Evolutionary conservation across 2,329 filamentous ascomycete genomes (phyloP).

Genomic region (Hymenoscyphus repandus): DNA sequence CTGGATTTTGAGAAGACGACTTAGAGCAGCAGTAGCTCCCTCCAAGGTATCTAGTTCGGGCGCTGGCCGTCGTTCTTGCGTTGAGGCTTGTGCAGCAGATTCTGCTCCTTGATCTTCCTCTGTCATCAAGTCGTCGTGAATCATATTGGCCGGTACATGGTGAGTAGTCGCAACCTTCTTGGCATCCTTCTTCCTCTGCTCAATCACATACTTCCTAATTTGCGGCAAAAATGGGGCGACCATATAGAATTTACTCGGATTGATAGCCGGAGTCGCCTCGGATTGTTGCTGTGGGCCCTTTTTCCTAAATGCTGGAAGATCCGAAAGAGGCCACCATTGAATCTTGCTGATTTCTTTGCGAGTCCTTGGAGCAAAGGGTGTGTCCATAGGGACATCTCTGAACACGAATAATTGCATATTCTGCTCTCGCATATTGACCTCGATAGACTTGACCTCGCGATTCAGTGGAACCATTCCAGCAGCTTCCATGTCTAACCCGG

Average conservation of each 20-base stretch:
- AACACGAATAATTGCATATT: constrained; percentile 92
- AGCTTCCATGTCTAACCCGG: constrained; percentile 74
- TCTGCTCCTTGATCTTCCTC: constrained; percentile 50
- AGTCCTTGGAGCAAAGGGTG: constrained; percentile 81
- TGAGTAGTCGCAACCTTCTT: constrained; percentile 33
- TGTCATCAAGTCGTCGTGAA: constrained; percentile 51
- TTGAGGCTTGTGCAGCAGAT: constrained; percentile 12
- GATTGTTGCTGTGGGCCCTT: constrained; percentile 47
- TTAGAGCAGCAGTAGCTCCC: constrained; percentile 44
- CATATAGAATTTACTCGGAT: constrained; percentile 94
- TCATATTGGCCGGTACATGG: constrained; percentile 39
- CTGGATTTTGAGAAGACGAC: constrained; percentile 51
- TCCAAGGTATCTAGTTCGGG: constrained; percentile 39
- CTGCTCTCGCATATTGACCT: constrained; percentile 86
- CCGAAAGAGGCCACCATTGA: constrained; percentile 85
- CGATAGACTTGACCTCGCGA: constrained; percentile 73
- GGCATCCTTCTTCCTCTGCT: constrained; percentile 70
- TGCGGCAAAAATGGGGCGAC: constrained; percentile 86
- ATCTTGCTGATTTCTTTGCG: constrained; percentile 98
- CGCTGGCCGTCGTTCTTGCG: constrained; percentile 6
- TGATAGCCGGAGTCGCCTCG: constrained; percentile 54
- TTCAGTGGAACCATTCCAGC: constrained; percentile 72
- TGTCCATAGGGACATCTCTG: constrained; percentile 79
- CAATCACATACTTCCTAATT: constrained; percentile 85
- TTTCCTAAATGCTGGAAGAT: constrained; percentile 76